Conservation (phyloP, 1,284 basidiomycete species). For the Takashimella tepidaria region DNA sequence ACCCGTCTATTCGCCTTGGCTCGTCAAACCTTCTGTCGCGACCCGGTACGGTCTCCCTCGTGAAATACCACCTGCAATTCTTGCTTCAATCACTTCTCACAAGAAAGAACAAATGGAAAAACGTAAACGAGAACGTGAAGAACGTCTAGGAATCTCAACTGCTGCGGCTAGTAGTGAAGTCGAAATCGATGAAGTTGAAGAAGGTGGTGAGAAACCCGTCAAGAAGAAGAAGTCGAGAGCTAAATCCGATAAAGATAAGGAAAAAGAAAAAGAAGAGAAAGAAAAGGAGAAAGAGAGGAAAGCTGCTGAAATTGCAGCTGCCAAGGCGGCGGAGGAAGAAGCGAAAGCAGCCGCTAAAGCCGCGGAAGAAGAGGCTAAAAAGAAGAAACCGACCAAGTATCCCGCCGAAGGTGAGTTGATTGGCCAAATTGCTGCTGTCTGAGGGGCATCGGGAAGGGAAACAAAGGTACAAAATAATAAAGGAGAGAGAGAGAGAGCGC, state of each 20-base stretch:
- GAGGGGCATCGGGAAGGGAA: too few species aligned
- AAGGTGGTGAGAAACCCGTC: conserved; percentile 58
- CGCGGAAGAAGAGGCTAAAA: conserved; percentile 58
- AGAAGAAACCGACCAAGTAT: conserved; percentile 77
- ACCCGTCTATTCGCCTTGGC: conserved; percentile 89
- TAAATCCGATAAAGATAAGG: conserved; percentile 23
- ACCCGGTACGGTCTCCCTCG: conserved; percentile 74
- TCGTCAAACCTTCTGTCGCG: conserved; percentile 79
- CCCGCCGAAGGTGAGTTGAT: conserved; percentile 52
- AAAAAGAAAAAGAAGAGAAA: conserved; percentile 28
- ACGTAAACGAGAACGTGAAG: conserved; percentile 59
- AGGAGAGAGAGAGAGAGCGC: too few species aligned
- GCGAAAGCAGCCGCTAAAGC: neutral
- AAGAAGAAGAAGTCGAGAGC: conserved; percentile 66
- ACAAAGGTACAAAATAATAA: too few species aligned
- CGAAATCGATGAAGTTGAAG: conserved; percentile 62
- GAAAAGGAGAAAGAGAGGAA: conserved; percentile 50
- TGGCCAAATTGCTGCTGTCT: conserved; percentile 3
- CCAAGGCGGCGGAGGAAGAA: conserved; percentile 53
- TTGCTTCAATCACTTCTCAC: conserved; percentile 67
- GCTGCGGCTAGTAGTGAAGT: conserved; percentile 4
- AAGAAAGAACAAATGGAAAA: conserved; percentile 85
- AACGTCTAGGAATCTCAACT: conserved; percentile 52
- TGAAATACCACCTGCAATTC: conserved; percentile 78
- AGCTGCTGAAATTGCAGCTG: conserved; percentile 48